Evolutionary conservation across 2,329 filamentous ascomycete species (phyloP), one percentile per base, ranked within the genome.

Genomic region (Aspergillus ochraceoroseus): DNA sequence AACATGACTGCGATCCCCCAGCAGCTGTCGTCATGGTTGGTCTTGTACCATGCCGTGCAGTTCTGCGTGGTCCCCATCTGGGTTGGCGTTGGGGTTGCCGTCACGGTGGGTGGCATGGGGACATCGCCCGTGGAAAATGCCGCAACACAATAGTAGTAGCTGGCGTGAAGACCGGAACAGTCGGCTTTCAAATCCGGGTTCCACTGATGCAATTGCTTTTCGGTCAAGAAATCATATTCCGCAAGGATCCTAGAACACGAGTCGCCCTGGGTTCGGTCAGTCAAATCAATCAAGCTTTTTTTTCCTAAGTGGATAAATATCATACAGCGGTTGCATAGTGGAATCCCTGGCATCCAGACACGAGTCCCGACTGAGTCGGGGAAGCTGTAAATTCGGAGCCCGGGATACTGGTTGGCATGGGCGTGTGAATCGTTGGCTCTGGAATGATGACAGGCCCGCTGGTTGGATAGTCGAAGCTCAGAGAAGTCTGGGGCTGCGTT

Each of bases 71-170:
- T 36, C 32, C 14, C 32, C 5, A 18, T 23, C 12, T 28, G 14
- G 2, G 19, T 28, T 3, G 35, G 32, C 2, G 29, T 28, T 7
- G 44, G 40, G 11, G 8, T 26, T 2, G 12, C 41, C 18, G 36
- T 44, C 34, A 49, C 42, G 5, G 39, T 41, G 3, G 22, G 27
- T 2, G 40, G 44, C 18, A 32, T 25, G 8, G 43, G 43, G 7
- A 22, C 7, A 26, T 22, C 19, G 5, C 26, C 29, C 8, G 7
- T 28, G 26, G 43, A 23, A n/a, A 32, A 42, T 8, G 44, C 44
- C 12, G 32, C 36, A 31, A 48, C 35, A 14, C 45, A 48, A 42
- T 48, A 48, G 27, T 26, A 45, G 42, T 40, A 48, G 12, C 22
- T 25, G 2, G 43, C 31, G 0, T 22, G 14, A 11, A 48, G 23